phyloP scores from a whole-genome alignment of 768 basidiomycete species.

The Pleurotus sapidus region DNA sequence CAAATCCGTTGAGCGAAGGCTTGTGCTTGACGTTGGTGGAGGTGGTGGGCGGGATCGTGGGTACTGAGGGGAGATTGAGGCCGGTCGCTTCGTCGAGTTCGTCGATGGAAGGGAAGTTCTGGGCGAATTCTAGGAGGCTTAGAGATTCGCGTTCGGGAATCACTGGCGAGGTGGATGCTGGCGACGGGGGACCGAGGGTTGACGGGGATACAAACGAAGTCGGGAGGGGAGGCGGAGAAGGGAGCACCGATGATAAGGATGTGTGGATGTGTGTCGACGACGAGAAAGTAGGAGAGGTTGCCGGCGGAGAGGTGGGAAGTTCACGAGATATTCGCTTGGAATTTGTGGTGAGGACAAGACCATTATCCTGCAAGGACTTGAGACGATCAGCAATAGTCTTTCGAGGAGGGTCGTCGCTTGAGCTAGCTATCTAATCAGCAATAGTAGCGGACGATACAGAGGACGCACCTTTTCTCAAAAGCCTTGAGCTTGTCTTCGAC shows the following conservation, averaged over 20 bases:
- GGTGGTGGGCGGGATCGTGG: constrained; percentile 28
- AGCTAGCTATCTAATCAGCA: constrained; percentile 11
- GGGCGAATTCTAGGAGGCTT: constrained; percentile 54
- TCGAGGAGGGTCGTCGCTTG: constrained; percentile 31
- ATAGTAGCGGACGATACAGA: not conserved
- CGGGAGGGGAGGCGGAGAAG: constrained; percentile 27
- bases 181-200: constrained; percentile 74
- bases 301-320: constrained; percentile 38
- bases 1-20: not conserved
- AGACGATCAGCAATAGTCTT: constrained; percentile 77
- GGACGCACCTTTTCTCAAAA: constrained; percentile 33
- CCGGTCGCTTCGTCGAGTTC: constrained; percentile 61
- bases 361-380: constrained; percentile 69
- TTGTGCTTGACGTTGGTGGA: constrained; percentile 22
- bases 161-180: constrained; percentile 52
- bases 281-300: constrained; percentile 31
- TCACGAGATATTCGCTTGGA: constrained; percentile 62
- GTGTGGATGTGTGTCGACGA: constrained; percentile 17
- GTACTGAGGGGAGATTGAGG: constrained; percentile 47
- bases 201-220: constrained; percentile 63
- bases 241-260: constrained; percentile 13
- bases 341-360: constrained; percentile 51
- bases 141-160: constrained; percentile 24
- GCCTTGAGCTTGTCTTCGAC: constrained; percentile 47
- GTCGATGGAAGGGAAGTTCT: constrained; percentile 75